Percentiles rank a stretch among this genome's conserved stretches.
Evolutionary conservation across 1,139 yeast genomes (phyloP).

Genomic region (Candida frijolesensis): DNA sequence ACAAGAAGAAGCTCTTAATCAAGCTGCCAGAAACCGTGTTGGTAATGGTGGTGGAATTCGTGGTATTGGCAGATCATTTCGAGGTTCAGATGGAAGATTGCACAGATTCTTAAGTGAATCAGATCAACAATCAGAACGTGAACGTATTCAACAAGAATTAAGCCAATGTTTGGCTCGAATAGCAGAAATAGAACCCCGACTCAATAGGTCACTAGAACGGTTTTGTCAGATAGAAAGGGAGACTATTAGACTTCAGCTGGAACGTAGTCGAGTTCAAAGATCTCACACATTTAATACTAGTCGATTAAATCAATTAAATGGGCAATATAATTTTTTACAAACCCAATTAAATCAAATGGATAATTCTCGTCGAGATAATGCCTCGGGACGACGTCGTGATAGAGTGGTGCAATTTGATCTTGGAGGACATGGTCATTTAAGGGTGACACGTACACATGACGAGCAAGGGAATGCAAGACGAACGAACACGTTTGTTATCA

Average conservation of each 20-base stretch:
- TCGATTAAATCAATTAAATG: neutral
- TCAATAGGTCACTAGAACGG: neutral
- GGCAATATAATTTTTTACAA: neutral
- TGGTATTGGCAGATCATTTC: neutral
- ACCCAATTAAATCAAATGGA: neutral
- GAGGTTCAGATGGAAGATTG: neutral
- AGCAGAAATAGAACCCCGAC: neutral
- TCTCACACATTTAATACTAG: neutral
- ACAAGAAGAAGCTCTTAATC: too few species aligned
- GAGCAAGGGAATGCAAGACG: too few species aligned
- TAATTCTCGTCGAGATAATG: too few species aligned
- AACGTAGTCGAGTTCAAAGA: neutral
- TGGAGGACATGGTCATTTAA: too few species aligned
- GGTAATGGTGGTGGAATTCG: neutral
- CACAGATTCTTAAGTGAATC: neutral
- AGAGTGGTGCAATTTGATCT: too few species aligned
- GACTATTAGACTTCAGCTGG: neutral
- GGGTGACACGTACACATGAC: too few species aligned
- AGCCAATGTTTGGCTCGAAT: neutral
- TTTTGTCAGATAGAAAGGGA: neutral
- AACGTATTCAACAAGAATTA: conserved; percentile 3
- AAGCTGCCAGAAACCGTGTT: too few species aligned
- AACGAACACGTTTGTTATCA: too few species aligned
- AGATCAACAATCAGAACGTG: neutral
- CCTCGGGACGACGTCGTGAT: too few species aligned